These are phyloP conservation scores for Fusarium chaquense DNA, from an alignment of 2,329 filamentous ascomycete genomes.

Conservation along the genomic window DNA sequence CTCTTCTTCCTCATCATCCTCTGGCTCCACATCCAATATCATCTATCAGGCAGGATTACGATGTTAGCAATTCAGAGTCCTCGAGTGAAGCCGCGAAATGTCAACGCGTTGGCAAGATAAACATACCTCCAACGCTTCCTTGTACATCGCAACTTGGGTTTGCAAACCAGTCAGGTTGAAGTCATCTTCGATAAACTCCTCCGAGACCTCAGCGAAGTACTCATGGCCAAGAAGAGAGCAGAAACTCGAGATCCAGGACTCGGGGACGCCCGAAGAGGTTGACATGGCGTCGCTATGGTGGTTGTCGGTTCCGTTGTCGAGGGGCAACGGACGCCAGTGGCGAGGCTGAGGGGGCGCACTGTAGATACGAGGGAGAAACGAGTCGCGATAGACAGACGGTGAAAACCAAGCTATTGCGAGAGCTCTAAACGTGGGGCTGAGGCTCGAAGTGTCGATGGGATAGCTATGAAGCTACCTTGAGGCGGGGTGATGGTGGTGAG, in stretches of 20 bases:
- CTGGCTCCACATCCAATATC: slow-evolving; percentile 98
- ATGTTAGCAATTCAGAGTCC: slow-evolving; percentile 16
- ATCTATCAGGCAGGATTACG: slow-evolving; percentile 66
- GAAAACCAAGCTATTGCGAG: background rate
- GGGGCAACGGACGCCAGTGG: slow-evolving; percentile 25
- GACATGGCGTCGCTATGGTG: slow-evolving; percentile 60
- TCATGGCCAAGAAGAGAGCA: slow-evolving; percentile 96
- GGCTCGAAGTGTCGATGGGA: slow-evolving; percentile 44
- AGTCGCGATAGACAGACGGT: slow-evolving; percentile 16
- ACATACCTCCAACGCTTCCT: slow-evolving; percentile 88
- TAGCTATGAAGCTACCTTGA: slow-evolving; percentile 36
- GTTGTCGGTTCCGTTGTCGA: slow-evolving; percentile 16
- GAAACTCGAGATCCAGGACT: slow-evolving; percentile 98
- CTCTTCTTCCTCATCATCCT: slow-evolving; percentile 90
- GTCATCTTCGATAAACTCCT: slow-evolving; percentile 99
- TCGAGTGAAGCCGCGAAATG: background rate
- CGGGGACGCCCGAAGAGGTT: slow-evolving; percentile 71
- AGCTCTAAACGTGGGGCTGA: slow-evolving; percentile 22
- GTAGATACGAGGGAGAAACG: slow-evolving; percentile 3
- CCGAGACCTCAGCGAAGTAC: slow-evolving; percentile 98
- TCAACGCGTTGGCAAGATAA: slow-evolving; percentile 7
- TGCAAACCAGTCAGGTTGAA: slow-evolving; percentile 98
- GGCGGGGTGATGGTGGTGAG: slow-evolving; percentile 46
- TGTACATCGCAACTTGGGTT: slow-evolving; percentile 97
- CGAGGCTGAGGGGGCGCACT: slow-evolving; percentile 32